phyloP scores from a whole-genome alignment of 352 stramenopile genomes.

The Globisporangium uncinulatum region DNA sequence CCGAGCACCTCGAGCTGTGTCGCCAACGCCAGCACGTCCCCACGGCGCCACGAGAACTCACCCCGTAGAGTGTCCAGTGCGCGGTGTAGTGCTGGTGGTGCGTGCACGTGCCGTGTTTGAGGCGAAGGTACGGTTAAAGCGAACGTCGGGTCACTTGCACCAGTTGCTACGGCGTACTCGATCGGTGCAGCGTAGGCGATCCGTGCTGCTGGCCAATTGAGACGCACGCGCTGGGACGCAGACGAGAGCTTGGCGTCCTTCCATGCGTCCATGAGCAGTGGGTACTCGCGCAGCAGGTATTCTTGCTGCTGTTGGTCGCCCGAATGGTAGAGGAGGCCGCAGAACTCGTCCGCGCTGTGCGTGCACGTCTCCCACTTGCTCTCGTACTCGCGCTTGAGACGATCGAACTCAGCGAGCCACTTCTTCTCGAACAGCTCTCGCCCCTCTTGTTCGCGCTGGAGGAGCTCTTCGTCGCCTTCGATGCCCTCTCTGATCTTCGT shows the following conservation, averaged over 20 bases:
- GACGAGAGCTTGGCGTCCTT: slow-evolving; percentile 17
- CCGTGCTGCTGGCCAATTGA: slow-evolving; percentile 32
- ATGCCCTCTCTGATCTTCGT: slow-evolving; percentile 54
- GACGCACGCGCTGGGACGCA: slow-evolving; percentile 19
- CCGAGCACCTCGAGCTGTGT: slow-evolving; percentile 24
- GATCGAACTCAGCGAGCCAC: slow-evolving; percentile 57
- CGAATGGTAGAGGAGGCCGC: slow-evolving; percentile 48
- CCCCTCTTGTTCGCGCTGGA: slow-evolving; percentile 31
- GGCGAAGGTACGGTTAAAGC: background rate
- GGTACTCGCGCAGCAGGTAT: slow-evolving; percentile 40
- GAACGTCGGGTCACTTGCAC: background rate
- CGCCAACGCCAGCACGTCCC: slow-evolving; percentile 28
- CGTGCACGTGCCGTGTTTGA: slow-evolving; percentile 16
- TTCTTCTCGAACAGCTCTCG: slow-evolving; percentile 42
- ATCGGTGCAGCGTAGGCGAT: slow-evolving; percentile 14
- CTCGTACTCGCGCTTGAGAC: slow-evolving; percentile 35
- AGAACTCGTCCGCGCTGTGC: slow-evolving; percentile 64
- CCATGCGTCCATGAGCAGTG: slow-evolving; percentile 57
- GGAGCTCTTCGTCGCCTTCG: slow-evolving; percentile 29
- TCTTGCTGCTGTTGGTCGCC: slow-evolving; percentile 39
- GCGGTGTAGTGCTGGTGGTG: slow-evolving; percentile 19
- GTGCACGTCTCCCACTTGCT: slow-evolving; percentile 62
- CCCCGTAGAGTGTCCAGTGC: slow-evolving; percentile 25
- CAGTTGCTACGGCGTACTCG: slow-evolving; percentile 9
- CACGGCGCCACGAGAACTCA: slow-evolving; percentile 40